Evolutionary conservation across 768 basidiomycete genomes (phyloP).

Genomic region (Kwoniella dejecticola): DNA sequence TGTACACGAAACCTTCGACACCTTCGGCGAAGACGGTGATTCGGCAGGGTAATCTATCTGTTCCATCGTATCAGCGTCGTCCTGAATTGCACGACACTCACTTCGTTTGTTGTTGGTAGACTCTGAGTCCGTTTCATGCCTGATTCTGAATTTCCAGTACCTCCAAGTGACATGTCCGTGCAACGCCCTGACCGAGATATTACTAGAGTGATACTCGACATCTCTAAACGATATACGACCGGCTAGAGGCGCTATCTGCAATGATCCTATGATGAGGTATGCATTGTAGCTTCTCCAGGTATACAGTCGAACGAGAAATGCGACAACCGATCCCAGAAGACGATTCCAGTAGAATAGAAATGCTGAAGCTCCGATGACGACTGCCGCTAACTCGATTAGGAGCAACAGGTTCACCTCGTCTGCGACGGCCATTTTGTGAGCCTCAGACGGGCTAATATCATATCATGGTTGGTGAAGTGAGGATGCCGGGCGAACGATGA

Average conservation of each 20-base stretch:
- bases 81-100: too few species aligned
- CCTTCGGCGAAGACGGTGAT: constrained; percentile 79
- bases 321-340: constrained; percentile 70
- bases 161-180: constrained; percentile 88
- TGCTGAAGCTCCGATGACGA: constrained; percentile 56
- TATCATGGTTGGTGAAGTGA: neutral
- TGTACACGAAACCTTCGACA: constrained; percentile 90
- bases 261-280: constrained; percentile 85
- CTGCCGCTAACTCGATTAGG: constrained; percentile 48
- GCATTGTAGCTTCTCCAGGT: constrained; percentile 77
- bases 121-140: constrained; percentile 61
- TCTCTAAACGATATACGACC: constrained; percentile 88
- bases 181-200: constrained; percentile 80
- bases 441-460: neutral
- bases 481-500: too few species aligned
- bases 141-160: constrained; percentile 85
- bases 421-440: constrained; percentile 18
- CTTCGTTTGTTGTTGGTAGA: constrained; percentile 33
- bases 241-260: constrained; percentile 84
- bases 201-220: constrained; percentile 84
- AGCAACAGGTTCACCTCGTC: constrained; percentile 46
- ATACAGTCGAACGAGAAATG: constrained; percentile 66
- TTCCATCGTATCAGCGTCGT: neutral
- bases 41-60: constrained; percentile 65
- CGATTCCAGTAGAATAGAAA: constrained; percentile 91